Percentiles rank a stretch among this genome's conserved stretches.
These are phyloP conservation scores for Pyrenochaeta sp. DNA, from an alignment of 2,329 filamentous ascomycete genomes.

Conservation along the genomic window DNA sequence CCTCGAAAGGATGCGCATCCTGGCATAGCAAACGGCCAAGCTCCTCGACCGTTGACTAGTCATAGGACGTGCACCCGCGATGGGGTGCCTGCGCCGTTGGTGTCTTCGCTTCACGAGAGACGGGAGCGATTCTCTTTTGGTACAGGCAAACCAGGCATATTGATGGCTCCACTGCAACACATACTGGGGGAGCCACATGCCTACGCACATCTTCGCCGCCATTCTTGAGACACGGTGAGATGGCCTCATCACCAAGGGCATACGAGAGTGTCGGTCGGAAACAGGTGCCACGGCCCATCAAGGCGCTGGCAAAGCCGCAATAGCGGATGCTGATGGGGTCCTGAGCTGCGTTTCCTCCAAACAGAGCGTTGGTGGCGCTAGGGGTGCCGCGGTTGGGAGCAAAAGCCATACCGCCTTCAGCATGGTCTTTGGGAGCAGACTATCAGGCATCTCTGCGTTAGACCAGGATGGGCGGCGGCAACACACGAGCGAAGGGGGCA, in stretches of 20 bases:
- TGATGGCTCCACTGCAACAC: background rate
- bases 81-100: constrained; percentile 36
- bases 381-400: constrained; percentile 31
- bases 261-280: constrained; percentile 10
- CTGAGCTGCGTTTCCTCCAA: constrained; percentile 25
- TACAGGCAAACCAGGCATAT: constrained; percentile 3
- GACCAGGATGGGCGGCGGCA: constrained; percentile 25
- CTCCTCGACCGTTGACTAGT: constrained; percentile 49
- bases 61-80: constrained; percentile 34
- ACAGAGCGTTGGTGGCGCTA: constrained; percentile 43
- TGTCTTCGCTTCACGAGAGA: constrained; percentile 33
- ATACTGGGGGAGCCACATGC: constrained; percentile 6
- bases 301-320: constrained; percentile 22
- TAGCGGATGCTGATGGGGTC: constrained; percentile 21
- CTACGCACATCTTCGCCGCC: constrained; percentile 12
- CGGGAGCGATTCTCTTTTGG: constrained; percentile 24
- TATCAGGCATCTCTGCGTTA: constrained; percentile 33
- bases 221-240: background rate
- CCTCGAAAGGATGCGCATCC: constrained; percentile 49
- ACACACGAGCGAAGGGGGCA: constrained; percentile 27
- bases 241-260: constrained; percentile 1
- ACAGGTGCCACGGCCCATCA: constrained; percentile 13
- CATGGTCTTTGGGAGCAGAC: constrained; percentile 31
- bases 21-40: constrained; percentile 41
- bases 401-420: constrained; percentile 32